phyloP scores from a whole-genome alignment of 108 stramenopile species.

The Nitzschia sp. region DNA sequence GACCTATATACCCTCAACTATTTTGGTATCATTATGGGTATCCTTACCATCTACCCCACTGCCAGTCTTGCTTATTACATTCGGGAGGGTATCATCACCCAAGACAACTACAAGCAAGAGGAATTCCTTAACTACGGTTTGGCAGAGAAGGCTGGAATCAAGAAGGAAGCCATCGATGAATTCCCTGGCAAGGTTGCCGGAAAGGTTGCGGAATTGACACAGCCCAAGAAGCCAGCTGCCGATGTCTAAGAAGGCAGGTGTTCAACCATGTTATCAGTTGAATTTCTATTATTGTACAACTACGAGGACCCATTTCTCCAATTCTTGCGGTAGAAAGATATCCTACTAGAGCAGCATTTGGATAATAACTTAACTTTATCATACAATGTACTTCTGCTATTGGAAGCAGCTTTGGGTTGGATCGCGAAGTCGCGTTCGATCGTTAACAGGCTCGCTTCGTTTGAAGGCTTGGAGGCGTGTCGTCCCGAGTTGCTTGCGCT shows the following conservation, averaged over 20 bases:
- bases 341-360: too few relatives aligned
- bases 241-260: background rate
- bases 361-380: too few relatives aligned
- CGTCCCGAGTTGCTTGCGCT: too few relatives aligned
- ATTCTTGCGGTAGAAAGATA: too few relatives aligned
- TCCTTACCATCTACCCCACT: conserved; percentile 23
- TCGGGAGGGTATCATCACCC: conserved; percentile 20
- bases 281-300: too few relatives aligned
- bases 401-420: too few relatives aligned
- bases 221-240: background rate
- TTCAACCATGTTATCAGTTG: background rate
- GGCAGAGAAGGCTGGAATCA: conserved; percentile 16
- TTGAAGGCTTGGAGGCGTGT: too few relatives aligned
- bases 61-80: conserved; percentile 21
- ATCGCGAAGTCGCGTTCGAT: too few relatives aligned
- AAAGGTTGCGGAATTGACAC: background rate
- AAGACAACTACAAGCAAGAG: conserved; percentile 21
- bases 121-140: conserved; percentile 20
- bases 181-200: conserved; percentile 2
- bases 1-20: conserved; percentile 13
- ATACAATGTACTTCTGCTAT: too few relatives aligned
- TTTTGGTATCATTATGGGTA: conserved; percentile 19
- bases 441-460: too few relatives aligned
- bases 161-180: background rate
- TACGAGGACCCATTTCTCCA: too few relatives aligned